Base-by-base conservation (phyloP, 305 asterid genomes). In the Nicotiana rustica region DNA sequence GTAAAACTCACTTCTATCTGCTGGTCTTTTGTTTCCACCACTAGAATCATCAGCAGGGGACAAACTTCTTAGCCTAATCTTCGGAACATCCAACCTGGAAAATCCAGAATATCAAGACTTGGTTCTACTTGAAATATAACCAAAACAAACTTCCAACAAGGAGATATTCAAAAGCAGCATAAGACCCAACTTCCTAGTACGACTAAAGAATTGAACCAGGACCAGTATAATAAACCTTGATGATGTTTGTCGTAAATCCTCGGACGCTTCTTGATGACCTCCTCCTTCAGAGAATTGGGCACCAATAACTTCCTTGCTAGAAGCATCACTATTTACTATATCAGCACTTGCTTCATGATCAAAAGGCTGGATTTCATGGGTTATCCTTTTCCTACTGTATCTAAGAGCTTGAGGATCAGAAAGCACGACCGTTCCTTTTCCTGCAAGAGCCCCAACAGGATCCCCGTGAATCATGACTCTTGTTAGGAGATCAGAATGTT, bases 1-100 rank as follows among this genome's bases (percentile, higher is more conserved):
- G 81, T 92, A 90, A 84, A 91, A 95, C 44, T 90, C 92, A 79
- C 98, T 95, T 44, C 83, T 82, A 81, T 88, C 86, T 86, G 87
- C 90, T 64, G 85, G 76, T 80, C 92, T 88, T 90, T 95, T 92
- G 79, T 82, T 90, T 61, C 81, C 90, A 52, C 86, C 88, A 61
- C 80, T 89, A 86, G 77, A 77, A 80, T 89, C 90, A 36, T 85
- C 83, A 81, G 80, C 88, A 70, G 92, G 84, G 83, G 92, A 83
- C 69, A 86, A 88, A 84, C 92, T 92, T 87, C 93, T 90, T 66
- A 83, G 83, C 86, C 93, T 90, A 79, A 87, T 41, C 77, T 81
- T 90, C 1, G 89, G 83, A 82, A 80, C 86, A 85, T 78, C 91
- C 76, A 85, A 83, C 93, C 96, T 94, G 93, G 68, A 86, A 90